Conservation (phyloP, 345 rosid species). For the Populus nigra region DNA sequence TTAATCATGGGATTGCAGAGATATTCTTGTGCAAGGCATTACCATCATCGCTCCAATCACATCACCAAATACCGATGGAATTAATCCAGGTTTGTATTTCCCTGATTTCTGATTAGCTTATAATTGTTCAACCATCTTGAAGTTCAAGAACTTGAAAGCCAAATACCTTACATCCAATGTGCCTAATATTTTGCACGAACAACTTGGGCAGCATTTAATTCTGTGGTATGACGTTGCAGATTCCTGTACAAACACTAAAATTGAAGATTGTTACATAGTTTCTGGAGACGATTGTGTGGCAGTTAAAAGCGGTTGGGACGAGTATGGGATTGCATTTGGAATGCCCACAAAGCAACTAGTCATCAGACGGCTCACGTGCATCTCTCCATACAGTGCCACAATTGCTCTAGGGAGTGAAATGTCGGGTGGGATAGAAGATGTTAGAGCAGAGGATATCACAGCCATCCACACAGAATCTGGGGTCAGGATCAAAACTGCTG, state of each 20-base stretch:
- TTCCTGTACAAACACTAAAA: conserved; percentile 81
- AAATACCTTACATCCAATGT: background rate
- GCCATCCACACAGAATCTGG: conserved; percentile 70
- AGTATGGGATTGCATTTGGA: conserved; percentile 63
- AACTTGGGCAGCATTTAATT: background rate
- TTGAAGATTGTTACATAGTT: conserved; percentile 82
- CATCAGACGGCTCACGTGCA: conserved; percentile 64
- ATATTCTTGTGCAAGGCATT: conserved; percentile 66
- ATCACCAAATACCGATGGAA: conserved; percentile 93
- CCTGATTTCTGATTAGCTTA: background rate
- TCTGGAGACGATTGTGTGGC: conserved; percentile 97
- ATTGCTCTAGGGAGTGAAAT: conserved; percentile 79
- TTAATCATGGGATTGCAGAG: conserved; percentile 38
- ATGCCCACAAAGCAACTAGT: conserved; percentile 68
- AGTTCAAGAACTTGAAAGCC: too few relatives aligned
- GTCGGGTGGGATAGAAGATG: conserved; percentile 78
- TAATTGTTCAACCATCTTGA: background rate
- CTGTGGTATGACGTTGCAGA: conserved; percentile 35
- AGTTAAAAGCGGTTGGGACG: conserved; percentile 87
- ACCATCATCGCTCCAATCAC: conserved; percentile 81
- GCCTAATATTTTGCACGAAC: background rate
- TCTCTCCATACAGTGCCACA: conserved; percentile 72
- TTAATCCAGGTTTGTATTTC: conserved; percentile 66
- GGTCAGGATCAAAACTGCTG: conserved; percentile 72
- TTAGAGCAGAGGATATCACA: conserved; percentile 71